Evolutionary conservation across 2,329 filamentous ascomycete genomes (phyloP), one percentile per base, ranked within the genome.

Genomic region (Pyrenochaeta sp.): DNA sequence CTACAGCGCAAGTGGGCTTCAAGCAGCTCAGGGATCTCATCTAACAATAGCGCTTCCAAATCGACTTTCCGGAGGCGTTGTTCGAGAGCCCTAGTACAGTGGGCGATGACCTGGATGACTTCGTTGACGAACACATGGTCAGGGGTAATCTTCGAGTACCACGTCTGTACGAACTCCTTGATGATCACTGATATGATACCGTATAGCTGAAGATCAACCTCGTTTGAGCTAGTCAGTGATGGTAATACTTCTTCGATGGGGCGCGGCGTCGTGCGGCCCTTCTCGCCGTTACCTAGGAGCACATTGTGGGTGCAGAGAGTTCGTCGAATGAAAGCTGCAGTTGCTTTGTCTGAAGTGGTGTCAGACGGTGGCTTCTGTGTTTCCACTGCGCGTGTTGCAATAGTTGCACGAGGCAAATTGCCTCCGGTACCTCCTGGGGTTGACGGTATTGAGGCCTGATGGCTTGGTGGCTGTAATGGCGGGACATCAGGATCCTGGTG

Each of bases 101-200:
- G 94, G 40, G 94, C 95, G 71, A 98, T 91, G 65, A 97, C 89
- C 72, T 92, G 91, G 52, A 98, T 84, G 56, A 97, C 86, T 80
- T 97, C 93, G 66, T 90, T 89, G 59, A 95, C 89, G 73, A 99
- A 96, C 12, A 87, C 85, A 74, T 93, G 91, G 78, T 99, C 94
- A 3, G 92, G 88, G 1, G 94, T 97, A 76, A 99, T 95, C 77
- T 90, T 94, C 64, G 84, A 85, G 81, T 99, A 99, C 95, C 95
- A 99, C 32, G 88, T 88, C 76, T 95, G 90, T 37, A 99, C 91
- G 75, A 93, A 97, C 64, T 97, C 93, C 71, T 91, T 89, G 69
- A 97, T 84, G 61, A 98, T 88, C 58, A 98, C 90, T 51, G 95
- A 91, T 59, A 99, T 88, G 59, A 98, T 86, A 28, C 92, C 94